Base-by-base conservation (phyloP, 768 basidiomycete genomes). In the Agaricus blazei region DNA sequence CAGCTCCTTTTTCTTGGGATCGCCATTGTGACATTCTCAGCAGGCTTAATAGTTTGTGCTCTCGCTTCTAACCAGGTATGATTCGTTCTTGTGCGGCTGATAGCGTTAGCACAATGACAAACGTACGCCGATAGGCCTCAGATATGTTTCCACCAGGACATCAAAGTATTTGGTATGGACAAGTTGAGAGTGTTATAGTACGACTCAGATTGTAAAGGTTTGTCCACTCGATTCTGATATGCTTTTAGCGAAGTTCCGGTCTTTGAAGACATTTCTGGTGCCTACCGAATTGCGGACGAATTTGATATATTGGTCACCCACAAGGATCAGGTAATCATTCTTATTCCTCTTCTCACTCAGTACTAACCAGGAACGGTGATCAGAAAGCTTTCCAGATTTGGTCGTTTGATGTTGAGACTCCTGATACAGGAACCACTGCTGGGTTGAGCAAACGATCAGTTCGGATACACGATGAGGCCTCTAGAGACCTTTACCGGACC, bases 371-470 rank as follows among this genome's bases (percentile, higher is more conserved):
- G 41, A 14, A 12, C 11, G 8, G 12, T 26, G 29, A 28, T 28
- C 26, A 54, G 53, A 42, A 48, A 40, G 53, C 46, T 11, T 54
- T 54, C 47, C 53, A 54, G 29, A 11, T 54, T 7, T 54, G 53
- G 53, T 54, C 47, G 36, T n/a, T 54, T 12, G 53, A 54, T 23
- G 53, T 46, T 8, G 52, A 46, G 3, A 19, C 48, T 31, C 36
- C 27, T 47, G 52, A 46, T 38, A 15, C 53, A 28, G 47, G 48
- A 24, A 54, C 34, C 15, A 48, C 53, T 7, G 26, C 53, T 4
- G 27, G 45, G 19, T 8, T 34, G 34, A 42, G 24, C 53, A 47
- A 23, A 19, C 37, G 9, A 42, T 48, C 26, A 31, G 46, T 4
- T 47, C 53, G 2, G 38, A 54, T 14, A 19, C 4, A 19, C 9